Conservation (phyloP, 73 alveolate species). For the Paramecium primaurelia region DNA sequence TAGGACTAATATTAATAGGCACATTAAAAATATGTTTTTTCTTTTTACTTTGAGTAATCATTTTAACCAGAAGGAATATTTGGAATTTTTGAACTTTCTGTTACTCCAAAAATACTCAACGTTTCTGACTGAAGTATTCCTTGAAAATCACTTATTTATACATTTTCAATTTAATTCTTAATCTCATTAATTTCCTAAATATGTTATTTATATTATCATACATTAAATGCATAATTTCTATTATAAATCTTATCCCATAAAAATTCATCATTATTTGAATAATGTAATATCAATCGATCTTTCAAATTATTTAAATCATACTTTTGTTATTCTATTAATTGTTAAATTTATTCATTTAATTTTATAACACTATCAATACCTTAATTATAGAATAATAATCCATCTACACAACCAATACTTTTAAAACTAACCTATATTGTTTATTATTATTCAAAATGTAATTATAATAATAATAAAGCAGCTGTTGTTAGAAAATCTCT, state of each 20-base stretch:
- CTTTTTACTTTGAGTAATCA: neutral
- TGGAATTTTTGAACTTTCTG: neutral
- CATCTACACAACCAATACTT: slow-evolving; percentile 20
- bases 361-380: neutral
- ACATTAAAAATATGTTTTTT: neutral
- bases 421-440: neutral
- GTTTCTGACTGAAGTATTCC: neutral
- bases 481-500: neutral
- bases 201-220: neutral
- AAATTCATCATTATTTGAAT: neutral
- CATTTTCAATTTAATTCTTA: neutral
- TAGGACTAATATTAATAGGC: neutral
- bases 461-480: neutral
- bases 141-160: neutral
- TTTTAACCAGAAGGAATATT: neutral
- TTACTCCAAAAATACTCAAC: neutral
- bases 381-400: slow-evolving; percentile 1
- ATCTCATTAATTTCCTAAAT: neutral
- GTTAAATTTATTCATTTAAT: neutral
- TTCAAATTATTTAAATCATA: neutral
- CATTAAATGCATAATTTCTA: slow-evolving; percentile 20
- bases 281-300: neutral
- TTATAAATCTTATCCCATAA: slow-evolving; percentile 22
- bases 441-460: neutral
- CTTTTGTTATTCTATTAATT: neutral